These are phyloP conservation scores for Rhodotorula paludigena DNA, from an alignment of 768 basidiomycete species.

Conservation along the genomic window DNA sequence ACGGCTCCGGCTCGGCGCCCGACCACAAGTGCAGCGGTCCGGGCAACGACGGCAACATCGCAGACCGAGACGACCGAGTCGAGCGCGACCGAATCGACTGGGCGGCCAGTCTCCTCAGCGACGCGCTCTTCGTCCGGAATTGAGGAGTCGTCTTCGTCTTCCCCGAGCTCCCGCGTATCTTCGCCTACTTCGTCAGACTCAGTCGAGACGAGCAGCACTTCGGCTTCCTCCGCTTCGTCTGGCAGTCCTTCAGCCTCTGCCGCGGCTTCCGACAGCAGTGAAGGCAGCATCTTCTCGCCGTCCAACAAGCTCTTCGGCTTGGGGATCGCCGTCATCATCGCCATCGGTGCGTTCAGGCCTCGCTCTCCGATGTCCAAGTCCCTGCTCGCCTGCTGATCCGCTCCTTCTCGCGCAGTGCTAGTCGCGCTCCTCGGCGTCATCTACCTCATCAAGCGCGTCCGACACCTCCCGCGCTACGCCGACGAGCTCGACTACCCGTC, in stretches of 20 bases:
- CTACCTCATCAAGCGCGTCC: constrained; percentile 11
- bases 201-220: background rate
- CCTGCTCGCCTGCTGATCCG: background rate
- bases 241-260: background rate
- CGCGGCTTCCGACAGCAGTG: background rate
- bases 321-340: constrained; percentile 24
- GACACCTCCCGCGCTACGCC: constrained; percentile 15
- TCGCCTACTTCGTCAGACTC: background rate
- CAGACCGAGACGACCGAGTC: too few relatives aligned
- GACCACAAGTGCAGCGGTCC: too few relatives aligned
- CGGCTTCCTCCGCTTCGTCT: background rate
- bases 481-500: constrained; percentile 29
- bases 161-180: too few relatives aligned
- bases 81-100: too few relatives aligned
- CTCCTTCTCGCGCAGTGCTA: constrained; percentile 5
- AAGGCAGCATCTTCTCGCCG: constrained; percentile 17
- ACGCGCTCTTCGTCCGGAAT: background rate
- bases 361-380: background rate
- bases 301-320: constrained; percentile 15
- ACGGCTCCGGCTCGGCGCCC: too few relatives aligned
- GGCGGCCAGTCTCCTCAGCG: too few relatives aligned
- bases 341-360: constrained; percentile 12
- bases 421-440: constrained; percentile 15
- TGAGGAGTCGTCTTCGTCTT: background rate
- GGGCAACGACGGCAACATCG: too few relatives aligned